A percentile compares a stretch with the other conserved stretches of the same genome.
Evolutionary conservation across 495 filamentous ascomycete species (phyloP).

Genomic region (Xylaria bambusicola): DNA sequence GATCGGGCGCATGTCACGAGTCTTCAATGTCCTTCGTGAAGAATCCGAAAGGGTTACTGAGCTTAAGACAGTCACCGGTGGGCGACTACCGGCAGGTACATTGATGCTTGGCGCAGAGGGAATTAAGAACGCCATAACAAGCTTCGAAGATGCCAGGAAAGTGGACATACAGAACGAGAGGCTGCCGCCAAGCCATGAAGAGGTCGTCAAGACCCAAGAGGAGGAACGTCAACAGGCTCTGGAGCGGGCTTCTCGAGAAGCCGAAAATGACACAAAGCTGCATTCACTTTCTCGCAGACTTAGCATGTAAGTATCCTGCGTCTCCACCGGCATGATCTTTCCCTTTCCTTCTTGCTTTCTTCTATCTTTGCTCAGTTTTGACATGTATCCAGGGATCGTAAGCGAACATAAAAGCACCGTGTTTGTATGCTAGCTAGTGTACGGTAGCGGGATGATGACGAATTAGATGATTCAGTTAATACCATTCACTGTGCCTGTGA

Average conservation of each 20-base stretch:
- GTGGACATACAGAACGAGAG: conserved; percentile 97
- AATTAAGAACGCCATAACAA: conserved; percentile 98
- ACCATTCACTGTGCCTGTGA: conserved; percentile 13
- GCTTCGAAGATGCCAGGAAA: conserved; percentile 96
- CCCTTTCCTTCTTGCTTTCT: too few relatives aligned
- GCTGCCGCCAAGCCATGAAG: conserved; percentile 87
- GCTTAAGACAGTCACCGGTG: conserved; percentile 93
- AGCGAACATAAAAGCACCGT: conserved; percentile 23
- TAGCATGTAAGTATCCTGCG: conserved; percentile 79
- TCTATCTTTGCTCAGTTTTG: neutral
- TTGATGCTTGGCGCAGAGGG: conserved; percentile 97
- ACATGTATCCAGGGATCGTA: conserved; percentile 28
- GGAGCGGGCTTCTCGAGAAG: conserved; percentile 79
- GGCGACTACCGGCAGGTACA: conserved; percentile 89
- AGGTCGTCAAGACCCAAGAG: conserved; percentile 77
- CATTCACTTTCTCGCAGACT: conserved; percentile 83
- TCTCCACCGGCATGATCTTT: neutral
- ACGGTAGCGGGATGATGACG: conserved; percentile 16
- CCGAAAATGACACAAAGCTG: conserved; percentile 86
- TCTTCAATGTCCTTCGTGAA: conserved; percentile 97
- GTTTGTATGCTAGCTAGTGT: conserved; percentile 22
- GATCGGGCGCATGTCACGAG: conserved; percentile 92
- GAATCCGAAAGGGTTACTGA: conserved; percentile 96
- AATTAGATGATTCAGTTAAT: conserved; percentile 20
- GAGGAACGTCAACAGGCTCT: conserved; percentile 79